These are phyloP conservation scores for Aspergillus ibericus DNA, from an alignment of 2,329 filamentous ascomycete species.

Conservation along the genomic window DNA sequence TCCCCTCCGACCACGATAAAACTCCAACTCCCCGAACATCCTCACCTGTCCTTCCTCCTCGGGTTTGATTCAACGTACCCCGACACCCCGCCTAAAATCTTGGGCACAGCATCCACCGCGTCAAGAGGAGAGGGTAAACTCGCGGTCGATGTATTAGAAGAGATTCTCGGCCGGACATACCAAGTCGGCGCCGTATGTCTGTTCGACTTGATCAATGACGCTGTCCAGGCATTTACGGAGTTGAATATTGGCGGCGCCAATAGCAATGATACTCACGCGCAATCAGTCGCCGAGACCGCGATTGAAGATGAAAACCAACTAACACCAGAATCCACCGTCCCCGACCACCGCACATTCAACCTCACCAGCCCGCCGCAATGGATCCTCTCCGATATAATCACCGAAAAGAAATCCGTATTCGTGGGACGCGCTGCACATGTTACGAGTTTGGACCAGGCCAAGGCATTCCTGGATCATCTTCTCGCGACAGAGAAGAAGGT, in stretches of 20 bases:
- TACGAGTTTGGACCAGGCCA: slow-evolving; percentile 68
- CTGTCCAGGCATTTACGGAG: slow-evolving; percentile 53
- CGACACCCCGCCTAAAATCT: slow-evolving; percentile 66
- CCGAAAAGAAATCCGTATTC: slow-evolving; percentile 86
- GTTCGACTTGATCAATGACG: slow-evolving; percentile 82
- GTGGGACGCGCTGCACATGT: slow-evolving; percentile 74
- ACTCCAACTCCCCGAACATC: slow-evolving; percentile 66
- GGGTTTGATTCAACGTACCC: slow-evolving; percentile 76
- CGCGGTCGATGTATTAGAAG: slow-evolving; percentile 67
- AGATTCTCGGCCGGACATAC: slow-evolving; percentile 68
- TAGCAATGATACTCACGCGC: slow-evolving; percentile 10
- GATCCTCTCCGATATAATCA: slow-evolving; percentile 70
- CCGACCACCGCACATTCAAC: slow-evolving; percentile 26
- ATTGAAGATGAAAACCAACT: background rate
- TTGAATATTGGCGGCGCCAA: slow-evolving; percentile 46
- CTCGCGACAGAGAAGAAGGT: slow-evolving; percentile 80
- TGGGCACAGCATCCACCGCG: slow-evolving; percentile 77
- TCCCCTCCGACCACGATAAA: slow-evolving; percentile 48
- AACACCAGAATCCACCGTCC: slow-evolving; percentile 18
- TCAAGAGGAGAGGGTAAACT: slow-evolving; percentile 70
- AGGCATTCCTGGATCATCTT: slow-evolving; percentile 69
- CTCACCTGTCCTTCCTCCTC: slow-evolving; percentile 50
- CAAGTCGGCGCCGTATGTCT: slow-evolving; percentile 76
- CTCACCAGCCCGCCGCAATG: slow-evolving; percentile 58
- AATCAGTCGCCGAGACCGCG: background rate